Conservation (phyloP, 495 filamentous ascomycete genomes). For the Penicillium bovifimosum region DNA sequence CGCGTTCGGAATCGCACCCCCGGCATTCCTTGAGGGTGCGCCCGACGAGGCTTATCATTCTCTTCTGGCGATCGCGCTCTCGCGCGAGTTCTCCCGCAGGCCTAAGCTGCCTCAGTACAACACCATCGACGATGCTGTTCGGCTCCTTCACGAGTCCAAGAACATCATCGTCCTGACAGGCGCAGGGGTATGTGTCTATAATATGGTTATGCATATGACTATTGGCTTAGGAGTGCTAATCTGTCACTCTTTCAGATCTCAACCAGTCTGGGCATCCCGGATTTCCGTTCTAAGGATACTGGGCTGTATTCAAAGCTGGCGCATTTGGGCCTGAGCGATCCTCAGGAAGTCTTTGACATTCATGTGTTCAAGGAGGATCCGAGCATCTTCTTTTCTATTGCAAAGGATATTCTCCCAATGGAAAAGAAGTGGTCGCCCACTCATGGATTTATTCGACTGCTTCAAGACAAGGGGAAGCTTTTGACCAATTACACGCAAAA, state of each 20-base stretch:
- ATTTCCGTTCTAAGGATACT: slow-evolving; percentile 63
- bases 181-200: slow-evolving; percentile 57
- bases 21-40: slow-evolving; percentile 67
- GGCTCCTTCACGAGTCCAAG: slow-evolving; percentile 62
- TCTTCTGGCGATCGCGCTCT: slow-evolving; percentile 69
- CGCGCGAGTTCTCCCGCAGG: slow-evolving; percentile 75
- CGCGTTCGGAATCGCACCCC: slow-evolving; percentile 81
- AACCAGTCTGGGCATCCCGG: slow-evolving; percentile 62
- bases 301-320: slow-evolving; percentile 69
- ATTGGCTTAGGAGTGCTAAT: background rate
- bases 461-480: slow-evolving; percentile 84
- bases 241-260: slow-evolving; percentile 52
- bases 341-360: slow-evolving; percentile 94
- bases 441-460: slow-evolving; percentile 90
- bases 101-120: slow-evolving; percentile 79
- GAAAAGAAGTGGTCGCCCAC: slow-evolving; percentile 75
- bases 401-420: slow-evolving; percentile 82
- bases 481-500: slow-evolving; percentile 98
- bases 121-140: slow-evolving; percentile 79
- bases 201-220: background rate
- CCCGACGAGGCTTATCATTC: slow-evolving; percentile 69
- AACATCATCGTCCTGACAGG: slow-evolving; percentile 94
- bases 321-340: slow-evolving; percentile 71
- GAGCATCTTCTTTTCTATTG: slow-evolving; percentile 84
- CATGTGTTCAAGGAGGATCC: slow-evolving; percentile 80